Percentiles rank a stretch among this genome's conserved stretches.
These are phyloP conservation scores for Leccinellum rugosiceps DNA, from an alignment of 768 basidiomycete genomes.

Conservation along the genomic window DNA sequence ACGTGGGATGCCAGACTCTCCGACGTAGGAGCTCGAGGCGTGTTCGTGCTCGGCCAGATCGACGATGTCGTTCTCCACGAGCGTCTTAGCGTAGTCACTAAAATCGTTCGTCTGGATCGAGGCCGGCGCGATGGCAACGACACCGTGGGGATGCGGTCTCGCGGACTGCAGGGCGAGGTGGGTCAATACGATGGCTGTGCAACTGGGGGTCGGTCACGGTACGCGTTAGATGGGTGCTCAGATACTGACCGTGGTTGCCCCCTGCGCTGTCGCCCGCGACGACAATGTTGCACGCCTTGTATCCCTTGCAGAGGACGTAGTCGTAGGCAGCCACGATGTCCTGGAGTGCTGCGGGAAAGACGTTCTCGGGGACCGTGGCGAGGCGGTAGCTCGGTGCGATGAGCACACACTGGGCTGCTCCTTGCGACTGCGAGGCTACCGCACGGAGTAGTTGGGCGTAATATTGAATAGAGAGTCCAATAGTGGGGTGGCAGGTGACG, in stretches of 20 bases:
- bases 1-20: conserved; percentile 4
- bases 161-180: conserved; percentile 49
- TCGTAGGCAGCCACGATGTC: conserved; percentile 28
- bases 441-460: conserved; percentile 10
- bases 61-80: conserved; percentile 1
- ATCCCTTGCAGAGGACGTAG: conserved; percentile 23
- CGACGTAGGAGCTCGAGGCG: conserved; percentile 6
- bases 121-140: conserved; percentile 54
- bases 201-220: too few species aligned
- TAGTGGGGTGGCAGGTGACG: conserved; percentile 15
- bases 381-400: conserved; percentile 25
- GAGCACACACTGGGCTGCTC: conserved; percentile 6
- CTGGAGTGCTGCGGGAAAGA: conserved; percentile 22
- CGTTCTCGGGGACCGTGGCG: conserved; percentile 21
- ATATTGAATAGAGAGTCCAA: neutral
- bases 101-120: conserved; percentile 3
- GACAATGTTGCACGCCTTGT: conserved; percentile 15
- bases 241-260: conserved; percentile 21
- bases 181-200: conserved; percentile 21
- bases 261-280: conserved; percentile 28
- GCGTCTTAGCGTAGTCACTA: conserved; percentile 3
- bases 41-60: neutral
- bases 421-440: neutral
- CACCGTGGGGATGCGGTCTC: conserved; percentile 46
- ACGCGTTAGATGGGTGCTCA: neutral